phyloP scores from a whole-genome alignment of 2,329 filamentous ascomycete genomes.

The Exophiala bonariae region DNA sequence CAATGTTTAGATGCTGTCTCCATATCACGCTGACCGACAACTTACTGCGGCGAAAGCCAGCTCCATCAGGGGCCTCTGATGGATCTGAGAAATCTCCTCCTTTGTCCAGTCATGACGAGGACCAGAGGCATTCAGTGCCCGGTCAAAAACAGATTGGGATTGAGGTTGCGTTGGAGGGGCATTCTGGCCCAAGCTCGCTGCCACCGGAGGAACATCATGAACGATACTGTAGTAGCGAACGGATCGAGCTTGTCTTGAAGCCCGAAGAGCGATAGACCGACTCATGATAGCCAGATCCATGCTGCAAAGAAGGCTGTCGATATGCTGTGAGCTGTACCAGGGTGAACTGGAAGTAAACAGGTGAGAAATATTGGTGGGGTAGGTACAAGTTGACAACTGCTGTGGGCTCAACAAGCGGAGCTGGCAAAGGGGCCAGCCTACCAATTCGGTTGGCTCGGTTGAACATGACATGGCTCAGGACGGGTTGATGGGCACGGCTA shows the following conservation, averaged over 20 bases:
- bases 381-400: no score
- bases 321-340: no score
- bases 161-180: conserved; percentile 20
- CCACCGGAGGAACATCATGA: conserved; percentile 26
- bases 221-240: conserved; percentile 27
- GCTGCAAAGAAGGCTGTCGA: no score
- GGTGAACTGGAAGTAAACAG: no score
- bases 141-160: conserved; percentile 32
- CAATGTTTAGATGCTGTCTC: not conserved
- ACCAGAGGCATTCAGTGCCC: conserved; percentile 59
- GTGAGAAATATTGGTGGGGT: no score
- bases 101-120: conserved; percentile 76
- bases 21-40: not conserved
- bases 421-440: no score
- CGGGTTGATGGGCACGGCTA: no score
- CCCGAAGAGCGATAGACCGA: conserved; percentile 20
- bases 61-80: conserved; percentile 78
- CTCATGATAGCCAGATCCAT: conserved; percentile 30
- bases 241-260: conserved; percentile 12
- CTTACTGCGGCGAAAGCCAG: conserved; percentile 72
- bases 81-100: conserved; percentile 78
- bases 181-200: conserved; percentile 18
- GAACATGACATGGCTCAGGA: no score
- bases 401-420: no score
- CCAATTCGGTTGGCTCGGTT: no score